phyloP scores from a whole-genome alignment of 148 eudicot species.

The Camellia sinensis region DNA sequence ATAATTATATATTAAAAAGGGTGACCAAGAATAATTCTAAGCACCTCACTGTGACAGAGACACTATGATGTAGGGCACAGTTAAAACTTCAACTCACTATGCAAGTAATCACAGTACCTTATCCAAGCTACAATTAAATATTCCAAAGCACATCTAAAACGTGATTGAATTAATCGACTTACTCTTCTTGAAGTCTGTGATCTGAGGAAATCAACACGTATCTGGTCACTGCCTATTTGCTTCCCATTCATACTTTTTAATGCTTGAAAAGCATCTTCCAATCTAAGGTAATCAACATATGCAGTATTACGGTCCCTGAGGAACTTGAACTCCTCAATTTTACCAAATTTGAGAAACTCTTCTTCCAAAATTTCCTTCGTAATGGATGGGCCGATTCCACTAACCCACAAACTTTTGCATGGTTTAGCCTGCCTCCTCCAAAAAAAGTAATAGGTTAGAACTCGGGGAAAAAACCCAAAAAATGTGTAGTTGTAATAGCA shows the following conservation, averaged over 20 bases:
- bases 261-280: slow-evolving; percentile 87
- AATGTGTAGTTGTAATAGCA: neutral
- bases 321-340: slow-evolving; percentile 78
- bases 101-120: neutral
- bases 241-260: slow-evolving; percentile 66
- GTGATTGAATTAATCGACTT: slow-evolving; percentile 26
- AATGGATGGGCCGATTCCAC: slow-evolving; percentile 67
- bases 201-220: slow-evolving; percentile 88
- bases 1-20: too few relatives aligned
- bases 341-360: slow-evolving; percentile 69
- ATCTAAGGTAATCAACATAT: slow-evolving; percentile 55
- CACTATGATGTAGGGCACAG: neutral
- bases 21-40: neutral
- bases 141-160: neutral
- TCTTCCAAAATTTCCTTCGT: slow-evolving; percentile 73
- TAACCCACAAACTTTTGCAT: slow-evolving; percentile 88
- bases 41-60: neutral
- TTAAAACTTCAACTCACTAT: neutral
- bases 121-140: neutral
- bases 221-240: slow-evolving; percentile 54
- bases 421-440: slow-evolving; percentile 65
- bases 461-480: neutral
- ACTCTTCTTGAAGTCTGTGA: slow-evolving; percentile 72
- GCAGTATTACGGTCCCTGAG: slow-evolving; percentile 78
- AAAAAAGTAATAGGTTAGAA: neutral